Evolutionary conservation across 805 yeast genomes (phyloP).

Genomic region (Ogataea parapolymorpha): DNA sequence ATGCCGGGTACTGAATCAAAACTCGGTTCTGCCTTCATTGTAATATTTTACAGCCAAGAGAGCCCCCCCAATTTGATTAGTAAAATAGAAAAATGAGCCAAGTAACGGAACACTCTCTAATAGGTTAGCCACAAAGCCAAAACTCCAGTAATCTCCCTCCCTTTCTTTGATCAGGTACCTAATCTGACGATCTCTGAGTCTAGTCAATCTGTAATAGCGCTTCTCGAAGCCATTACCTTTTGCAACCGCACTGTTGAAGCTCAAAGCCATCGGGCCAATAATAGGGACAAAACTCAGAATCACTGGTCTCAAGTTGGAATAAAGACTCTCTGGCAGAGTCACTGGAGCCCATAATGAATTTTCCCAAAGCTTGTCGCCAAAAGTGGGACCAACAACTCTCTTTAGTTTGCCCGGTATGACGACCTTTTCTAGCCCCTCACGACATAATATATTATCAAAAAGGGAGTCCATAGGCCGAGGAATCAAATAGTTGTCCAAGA

Average conservation of each 20-base stretch:
- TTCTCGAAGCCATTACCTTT: constrained; percentile 19
- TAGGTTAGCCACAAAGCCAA: constrained; percentile 51
- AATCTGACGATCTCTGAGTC: constrained; percentile 27
- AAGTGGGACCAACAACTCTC: constrained; percentile 27
- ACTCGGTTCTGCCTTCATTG: constrained; percentile 19
- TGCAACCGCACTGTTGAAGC: constrained; percentile 18
- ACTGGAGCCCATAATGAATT: constrained; percentile 18
- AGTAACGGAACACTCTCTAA: constrained; percentile 45
- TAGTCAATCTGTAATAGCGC: constrained; percentile 24
- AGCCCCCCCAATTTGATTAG: constrained; percentile 64
- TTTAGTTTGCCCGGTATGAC: constrained; percentile 35
- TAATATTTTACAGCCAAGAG: constrained; percentile 46
- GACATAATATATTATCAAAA: constrained; percentile 29
- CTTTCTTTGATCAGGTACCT: constrained; percentile 26
- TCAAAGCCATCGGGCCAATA: constrained; percentile 21
- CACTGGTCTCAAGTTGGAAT: constrained; percentile 14
- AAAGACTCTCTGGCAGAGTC: constrained; percentile 9
- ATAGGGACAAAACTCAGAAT: constrained; percentile 24
- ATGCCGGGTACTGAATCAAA: constrained; percentile 2
- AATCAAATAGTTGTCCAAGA: constrained; percentile 24
- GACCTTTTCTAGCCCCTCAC: constrained; percentile 25
- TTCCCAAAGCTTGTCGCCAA: constrained; percentile 22
- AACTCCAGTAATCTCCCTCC: constrained; percentile 41
- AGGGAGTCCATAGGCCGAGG: constrained; percentile 24
- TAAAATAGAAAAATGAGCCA: constrained; percentile 50